phyloP scores from a whole-genome alignment of 2,329 filamentous ascomycete species.

The Paramyrothecium sp. region DNA sequence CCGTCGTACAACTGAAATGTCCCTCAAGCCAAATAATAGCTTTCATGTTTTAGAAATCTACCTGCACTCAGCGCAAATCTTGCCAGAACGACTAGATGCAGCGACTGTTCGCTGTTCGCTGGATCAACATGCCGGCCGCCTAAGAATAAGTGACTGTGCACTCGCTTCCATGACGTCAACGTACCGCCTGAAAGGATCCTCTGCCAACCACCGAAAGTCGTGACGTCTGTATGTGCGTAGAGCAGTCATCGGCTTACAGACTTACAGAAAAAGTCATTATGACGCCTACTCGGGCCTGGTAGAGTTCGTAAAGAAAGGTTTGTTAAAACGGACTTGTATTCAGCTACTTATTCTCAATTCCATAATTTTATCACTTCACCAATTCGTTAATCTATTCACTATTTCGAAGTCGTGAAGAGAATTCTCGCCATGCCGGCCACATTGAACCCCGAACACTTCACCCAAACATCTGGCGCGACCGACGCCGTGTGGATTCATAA shows the following conservation, averaged over 20 bases:
- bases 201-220: neutral
- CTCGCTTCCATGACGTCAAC: neutral
- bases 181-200: neutral
- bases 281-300: neutral
- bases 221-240: neutral
- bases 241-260: neutral
- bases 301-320: too few species aligned
- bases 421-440: neutral
- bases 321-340: too few species aligned
- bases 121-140: too few species aligned
- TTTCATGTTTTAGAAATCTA: too few species aligned
- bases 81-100: too few species aligned
- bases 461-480: conserved; percentile 44
- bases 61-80: too few species aligned
- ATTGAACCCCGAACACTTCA: neutral
- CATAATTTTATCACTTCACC: too few species aligned
- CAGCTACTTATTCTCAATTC: too few species aligned
- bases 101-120: too few species aligned
- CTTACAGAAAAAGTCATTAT: neutral
- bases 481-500: conserved; percentile 54
- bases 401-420: neutral
- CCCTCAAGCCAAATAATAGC: too few species aligned
- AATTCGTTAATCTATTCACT: neutral
- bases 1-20: too few species aligned
- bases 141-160: too few species aligned